Base-by-base conservation (phyloP, 352 stramenopile genomes). In the Aphanomyces euteiches region DNA sequence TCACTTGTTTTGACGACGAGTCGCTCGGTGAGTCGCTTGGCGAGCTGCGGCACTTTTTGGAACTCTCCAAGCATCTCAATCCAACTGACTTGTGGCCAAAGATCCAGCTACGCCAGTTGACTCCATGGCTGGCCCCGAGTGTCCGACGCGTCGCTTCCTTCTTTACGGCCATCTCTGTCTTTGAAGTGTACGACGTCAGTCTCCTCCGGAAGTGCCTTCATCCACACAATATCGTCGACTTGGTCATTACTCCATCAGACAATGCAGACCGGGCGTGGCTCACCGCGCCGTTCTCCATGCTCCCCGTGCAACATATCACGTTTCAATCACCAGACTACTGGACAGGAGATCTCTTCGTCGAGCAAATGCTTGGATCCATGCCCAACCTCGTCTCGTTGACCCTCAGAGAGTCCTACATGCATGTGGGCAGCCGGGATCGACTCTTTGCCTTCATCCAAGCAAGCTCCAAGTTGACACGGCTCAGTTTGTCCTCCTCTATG, bases 391-490 rank as follows among this genome's bases (percentile, higher is more conserved):
- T 5, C 28, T 21, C 7, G 8, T n/a, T 5, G 28, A 21, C 5
- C 54, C 39, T 13, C 43, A 21, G 5, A 28, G 39, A 8, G 36
- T 45, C 28, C 13, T 12, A 7, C 54, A 45, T 7, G 10, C 43
- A 40, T 5, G 12, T 5, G 54, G 39, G 5, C 54, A 45, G 13
- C 54, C 54, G 12, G 5, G 54, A 61, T 40, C 7, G 12, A 17
- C 54, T 61, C 12, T 40, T 61, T 37, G 54, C 54, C 13, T 61
- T 41, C 54, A 38, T 61, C 28, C 54, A 37, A 21, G 54, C 8
- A n/a, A n/a, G 43, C 54, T 61, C 54, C 54, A 61, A 61, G 28
- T 36, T 61, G 13, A 61, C 54, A 5, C 54, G 36, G 12, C 54
- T 61, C 28, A 40, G 54, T 17, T 12, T 61, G 17, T 37, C 17